A percentile compares a stretch with the other conserved stretches of the same genome.
Conservation (phyloP, 805 yeast species). For the Diddensiella transvaalensis region DNA sequence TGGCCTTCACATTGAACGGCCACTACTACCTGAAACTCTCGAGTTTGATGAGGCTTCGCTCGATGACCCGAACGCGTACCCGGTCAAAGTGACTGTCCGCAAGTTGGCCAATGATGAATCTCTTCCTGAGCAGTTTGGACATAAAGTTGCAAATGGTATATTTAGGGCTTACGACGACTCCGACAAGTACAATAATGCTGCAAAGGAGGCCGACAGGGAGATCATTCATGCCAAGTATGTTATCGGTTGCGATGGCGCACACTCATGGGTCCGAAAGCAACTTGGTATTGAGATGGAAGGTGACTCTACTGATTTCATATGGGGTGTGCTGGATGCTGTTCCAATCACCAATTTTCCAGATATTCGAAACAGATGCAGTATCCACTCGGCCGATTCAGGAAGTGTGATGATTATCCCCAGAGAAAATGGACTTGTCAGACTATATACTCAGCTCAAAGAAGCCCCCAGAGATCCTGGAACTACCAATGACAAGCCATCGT, state of each 20-base stretch:
- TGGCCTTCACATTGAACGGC: constrained; percentile 16
- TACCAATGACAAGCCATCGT: constrained; percentile 6
- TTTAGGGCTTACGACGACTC: constrained; percentile 31
- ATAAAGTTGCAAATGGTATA: constrained; percentile 29
- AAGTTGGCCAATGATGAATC: constrained; percentile 20
- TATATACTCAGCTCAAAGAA: constrained; percentile 34
- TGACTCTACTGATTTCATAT: constrained; percentile 35
- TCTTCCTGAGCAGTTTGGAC: constrained; percentile 19
- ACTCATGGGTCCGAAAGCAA: constrained; percentile 35
- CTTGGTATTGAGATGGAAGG: constrained; percentile 36
- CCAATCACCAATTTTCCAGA: constrained; percentile 38
- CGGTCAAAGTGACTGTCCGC: constrained; percentile 29
- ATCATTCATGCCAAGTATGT: constrained; percentile 34
- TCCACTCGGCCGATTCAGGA: constrained; percentile 34
- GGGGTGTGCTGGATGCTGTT: constrained; percentile 39
- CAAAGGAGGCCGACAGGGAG: constrained; percentile 11
- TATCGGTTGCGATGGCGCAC: constrained; percentile 36
- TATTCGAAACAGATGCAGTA: constrained; percentile 34
- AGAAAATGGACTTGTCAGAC: constrained; percentile 34
- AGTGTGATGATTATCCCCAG: constrained; percentile 37
- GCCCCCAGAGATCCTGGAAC: constrained; percentile 20
- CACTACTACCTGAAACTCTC: constrained; percentile 17
- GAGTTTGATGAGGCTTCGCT: constrained; percentile 20
- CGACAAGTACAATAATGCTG: constrained; percentile 20
- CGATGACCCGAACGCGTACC: constrained; percentile 21